A percentile compares a stretch with the other conserved stretches of the same genome.
phyloP scores from a whole-genome alignment of 352 stramenopile genomes.

The Aphanomyces astaci region DNA sequence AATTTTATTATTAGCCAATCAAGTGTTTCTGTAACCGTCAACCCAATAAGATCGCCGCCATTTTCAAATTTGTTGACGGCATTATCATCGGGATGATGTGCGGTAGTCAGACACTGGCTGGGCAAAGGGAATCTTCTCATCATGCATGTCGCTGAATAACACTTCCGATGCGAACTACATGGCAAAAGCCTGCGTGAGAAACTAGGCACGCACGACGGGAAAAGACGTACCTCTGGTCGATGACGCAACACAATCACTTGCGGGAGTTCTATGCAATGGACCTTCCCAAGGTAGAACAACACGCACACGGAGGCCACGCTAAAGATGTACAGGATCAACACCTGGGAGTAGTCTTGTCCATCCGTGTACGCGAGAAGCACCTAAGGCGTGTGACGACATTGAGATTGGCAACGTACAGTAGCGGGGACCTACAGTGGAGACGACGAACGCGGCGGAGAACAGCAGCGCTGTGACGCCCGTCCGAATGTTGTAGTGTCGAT shows the following conservation, averaged over 20 bases:
- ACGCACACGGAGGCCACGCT: conserved; percentile 51
- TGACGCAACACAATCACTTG: conserved; percentile 54
- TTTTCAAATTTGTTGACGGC: conserved; percentile 15
- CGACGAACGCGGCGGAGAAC: conserved; percentile 40
- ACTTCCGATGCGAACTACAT: conserved; percentile 45
- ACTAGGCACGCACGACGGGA: too few relatives aligned
- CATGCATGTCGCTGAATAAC: conserved; percentile 22
- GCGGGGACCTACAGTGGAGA: conserved; percentile 24
- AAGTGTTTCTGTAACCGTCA: conserved; percentile 53
- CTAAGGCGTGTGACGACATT: neutral
- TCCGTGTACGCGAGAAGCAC: conserved; percentile 36
- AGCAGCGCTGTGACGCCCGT: conserved; percentile 36
- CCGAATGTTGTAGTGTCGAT: conserved; percentile 41
- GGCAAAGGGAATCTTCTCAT: conserved; percentile 55
- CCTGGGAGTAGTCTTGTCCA: conserved; percentile 30
- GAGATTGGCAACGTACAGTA: neutral
- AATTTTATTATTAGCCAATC: too few relatives aligned
- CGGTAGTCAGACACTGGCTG: conserved; percentile 42
- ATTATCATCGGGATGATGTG: too few relatives aligned
- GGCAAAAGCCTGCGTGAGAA: neutral
- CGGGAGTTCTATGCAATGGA: conserved; percentile 63
- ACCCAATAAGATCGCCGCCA: conserved; percentile 40
- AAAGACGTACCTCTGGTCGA: conserved; percentile 45
- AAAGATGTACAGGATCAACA: conserved; percentile 52
- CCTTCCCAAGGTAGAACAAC: conserved; percentile 56